Percentiles rank a stretch among this genome's conserved stretches.
These are phyloP conservation scores for Solanum hybrid DNA, from an alignment of 305 asterid species.

Conservation along the genomic window DNA sequence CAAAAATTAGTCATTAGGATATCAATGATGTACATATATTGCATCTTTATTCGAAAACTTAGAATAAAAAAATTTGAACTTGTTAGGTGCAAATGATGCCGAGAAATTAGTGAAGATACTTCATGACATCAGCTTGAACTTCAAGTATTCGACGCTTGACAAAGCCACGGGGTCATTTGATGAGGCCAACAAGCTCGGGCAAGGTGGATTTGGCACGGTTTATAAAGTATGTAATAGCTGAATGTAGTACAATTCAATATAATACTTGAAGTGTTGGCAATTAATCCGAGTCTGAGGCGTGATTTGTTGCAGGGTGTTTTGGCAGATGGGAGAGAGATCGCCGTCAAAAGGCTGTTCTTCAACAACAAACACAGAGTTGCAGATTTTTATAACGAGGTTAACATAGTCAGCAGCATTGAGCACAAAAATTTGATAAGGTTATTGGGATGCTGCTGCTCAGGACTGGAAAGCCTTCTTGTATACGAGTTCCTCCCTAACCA, in stretches of 20 bases:
- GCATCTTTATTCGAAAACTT: neutral
- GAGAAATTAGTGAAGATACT: constrained; percentile 24
- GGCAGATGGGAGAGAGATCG: neutral
- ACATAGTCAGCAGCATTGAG: constrained; percentile 64
- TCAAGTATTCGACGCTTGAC: constrained; percentile 31
- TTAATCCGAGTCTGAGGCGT: neutral
- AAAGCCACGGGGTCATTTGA: constrained; percentile 33
- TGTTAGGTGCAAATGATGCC: constrained; percentile 18
- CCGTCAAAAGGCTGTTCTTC: neutral
- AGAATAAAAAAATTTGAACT: neutral
- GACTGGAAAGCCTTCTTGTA: constrained; percentile 83
- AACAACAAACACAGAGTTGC: neutral
- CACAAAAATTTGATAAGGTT: constrained; percentile 70
- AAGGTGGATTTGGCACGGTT: constrained; percentile 36
- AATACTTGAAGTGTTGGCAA: neutral
- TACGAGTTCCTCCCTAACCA: constrained; percentile 58
- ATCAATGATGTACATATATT: neutral
- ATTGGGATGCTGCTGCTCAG: constrained; percentile 79
- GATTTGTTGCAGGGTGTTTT: neutral
- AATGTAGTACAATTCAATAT: neutral
- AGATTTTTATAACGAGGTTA: constrained; percentile 49
- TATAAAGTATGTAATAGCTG: constrained; percentile 18
- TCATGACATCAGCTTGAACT: constrained; percentile 24
- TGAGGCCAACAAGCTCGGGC: constrained; percentile 36
- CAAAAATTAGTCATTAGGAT: neutral